phyloP scores from a whole-genome alignment of 2,329 filamentous ascomycete genomes.

The Reticulascus tulasneorum region DNA sequence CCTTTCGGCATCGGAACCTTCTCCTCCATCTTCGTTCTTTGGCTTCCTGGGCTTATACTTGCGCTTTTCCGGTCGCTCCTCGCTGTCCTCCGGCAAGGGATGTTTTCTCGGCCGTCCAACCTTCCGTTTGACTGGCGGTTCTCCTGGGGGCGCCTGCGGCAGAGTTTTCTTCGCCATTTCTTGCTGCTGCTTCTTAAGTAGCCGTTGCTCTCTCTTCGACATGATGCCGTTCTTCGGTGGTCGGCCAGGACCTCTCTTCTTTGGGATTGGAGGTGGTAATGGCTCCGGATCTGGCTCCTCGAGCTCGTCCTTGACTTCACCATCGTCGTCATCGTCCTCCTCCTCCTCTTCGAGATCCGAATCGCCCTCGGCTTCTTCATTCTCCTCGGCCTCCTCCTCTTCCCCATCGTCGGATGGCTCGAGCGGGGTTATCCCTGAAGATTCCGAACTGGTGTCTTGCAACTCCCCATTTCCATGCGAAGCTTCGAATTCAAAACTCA shows the following conservation, averaged over 20 bases:
- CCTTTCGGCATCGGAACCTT: constrained; percentile 53
- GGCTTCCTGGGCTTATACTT: constrained; percentile 63
- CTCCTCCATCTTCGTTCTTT: constrained; percentile 48
- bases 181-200: constrained; percentile 56
- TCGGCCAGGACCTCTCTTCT: constrained; percentile 72
- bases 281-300: constrained; percentile 34
- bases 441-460: constrained; percentile 51
- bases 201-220: constrained; percentile 69
- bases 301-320: constrained; percentile 17
- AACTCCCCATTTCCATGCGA: constrained; percentile 53
- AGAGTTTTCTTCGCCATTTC: constrained; percentile 49
- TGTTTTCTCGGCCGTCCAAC: constrained; percentile 64
- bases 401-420: constrained; percentile 35
- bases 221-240: constrained; percentile 81
- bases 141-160: constrained; percentile 41
- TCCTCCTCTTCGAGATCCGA: constrained; percentile 15
- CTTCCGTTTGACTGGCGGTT: constrained; percentile 57
- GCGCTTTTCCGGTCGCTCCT: constrained; percentile 56
- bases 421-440: constrained; percentile 40
- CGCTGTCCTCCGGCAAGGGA: constrained; percentile 52
- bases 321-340: constrained; percentile 22
- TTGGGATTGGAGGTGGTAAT: constrained; percentile 32
- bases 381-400: constrained; percentile 21
- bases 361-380: constrained; percentile 25
- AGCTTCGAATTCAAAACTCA: constrained; percentile 71